Percentiles rank a stretch among this genome's conserved stretches.
These are phyloP conservation scores for Sphagnum magellanicum DNA, from an alignment of 228 moss, liverwort and hornwort genomes.

Conservation along the genomic window DNA sequence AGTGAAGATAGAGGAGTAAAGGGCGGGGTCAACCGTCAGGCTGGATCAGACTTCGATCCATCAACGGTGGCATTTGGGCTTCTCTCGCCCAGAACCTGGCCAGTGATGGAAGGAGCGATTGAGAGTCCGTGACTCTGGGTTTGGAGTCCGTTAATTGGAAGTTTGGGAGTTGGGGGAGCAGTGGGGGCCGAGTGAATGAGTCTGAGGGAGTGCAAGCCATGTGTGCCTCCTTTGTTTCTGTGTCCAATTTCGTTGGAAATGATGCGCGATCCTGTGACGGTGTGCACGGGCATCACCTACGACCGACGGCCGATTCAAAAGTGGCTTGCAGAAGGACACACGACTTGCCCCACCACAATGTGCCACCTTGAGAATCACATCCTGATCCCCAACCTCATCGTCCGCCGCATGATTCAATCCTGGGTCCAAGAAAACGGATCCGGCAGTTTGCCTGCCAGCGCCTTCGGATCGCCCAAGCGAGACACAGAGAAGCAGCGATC, in stretches of 20 bases:
- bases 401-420: conserved; percentile 1
- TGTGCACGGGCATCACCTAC: conserved; percentile 1
- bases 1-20: too few relatives aligned
- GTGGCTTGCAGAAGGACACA: conserved; percentile 1
- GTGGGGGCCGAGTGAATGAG: neutral
- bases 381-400: conserved; percentile 1
- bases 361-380: conserved; percentile 3
- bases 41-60: too few relatives aligned
- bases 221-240: conserved; percentile 3
- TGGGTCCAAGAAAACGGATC: conserved; percentile 1
- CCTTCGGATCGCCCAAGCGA: neutral
- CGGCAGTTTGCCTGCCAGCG: conserved; percentile 1
- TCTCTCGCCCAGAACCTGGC: too few relatives aligned
- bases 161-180: too few relatives aligned
- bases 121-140: too few relatives aligned
- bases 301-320: neutral
- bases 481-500: neutral
- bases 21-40: too few relatives aligned
- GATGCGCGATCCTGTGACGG: conserved; percentile 2
- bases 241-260: conserved; percentile 6
- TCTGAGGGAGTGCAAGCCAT: conserved; percentile 1
- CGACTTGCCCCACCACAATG: conserved; percentile 2
- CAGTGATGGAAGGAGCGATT: too few relatives aligned
- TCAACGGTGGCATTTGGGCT: too few relatives aligned
- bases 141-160: too few relatives aligned